Evolutionary conservation across 805 yeast species (phyloP).

Genomic region (Komagataella pastoris): DNA sequence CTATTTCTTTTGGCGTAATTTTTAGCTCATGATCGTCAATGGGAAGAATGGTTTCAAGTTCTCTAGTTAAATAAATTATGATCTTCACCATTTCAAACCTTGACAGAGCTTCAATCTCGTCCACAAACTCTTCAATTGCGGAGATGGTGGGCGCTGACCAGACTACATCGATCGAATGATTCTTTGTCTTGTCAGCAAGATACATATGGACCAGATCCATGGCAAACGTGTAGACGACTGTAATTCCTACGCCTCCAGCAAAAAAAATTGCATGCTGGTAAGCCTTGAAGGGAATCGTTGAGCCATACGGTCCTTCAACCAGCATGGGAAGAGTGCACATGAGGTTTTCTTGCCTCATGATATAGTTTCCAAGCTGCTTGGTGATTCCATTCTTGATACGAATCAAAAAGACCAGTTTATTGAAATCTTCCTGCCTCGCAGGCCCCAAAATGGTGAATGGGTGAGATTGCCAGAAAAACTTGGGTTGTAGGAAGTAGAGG

Average conservation of each 20-base stretch:
- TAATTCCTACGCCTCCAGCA: constrained; percentile 69
- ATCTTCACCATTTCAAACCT: not conserved
- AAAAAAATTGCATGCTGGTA: constrained; percentile 43
- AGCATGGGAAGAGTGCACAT: constrained; percentile 9
- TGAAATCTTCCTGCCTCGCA: not conserved
- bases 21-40: not conserved
- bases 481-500: constrained; percentile 39
- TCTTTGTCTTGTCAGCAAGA: not conserved
- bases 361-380: constrained; percentile 5
- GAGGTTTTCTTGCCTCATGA: not conserved
- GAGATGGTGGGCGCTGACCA: not conserved
- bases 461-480: constrained; percentile 56
- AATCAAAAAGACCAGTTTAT: not conserved
- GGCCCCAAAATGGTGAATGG: constrained; percentile 38
- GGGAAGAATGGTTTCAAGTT: not conserved
- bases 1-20: not conserved
- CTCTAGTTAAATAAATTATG: not conserved
- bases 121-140: not conserved
- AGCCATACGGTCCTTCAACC: constrained; percentile 66
- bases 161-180: not conserved
- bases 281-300: constrained; percentile 29
- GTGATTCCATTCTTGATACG: constrained; percentile 44
- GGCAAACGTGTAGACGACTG: constrained; percentile 35
- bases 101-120: not conserved
- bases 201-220: constrained; percentile 10